Base-by-base conservation (phyloP, 2,329 filamentous ascomycete genomes). In the Fusarium sp. region DNA sequence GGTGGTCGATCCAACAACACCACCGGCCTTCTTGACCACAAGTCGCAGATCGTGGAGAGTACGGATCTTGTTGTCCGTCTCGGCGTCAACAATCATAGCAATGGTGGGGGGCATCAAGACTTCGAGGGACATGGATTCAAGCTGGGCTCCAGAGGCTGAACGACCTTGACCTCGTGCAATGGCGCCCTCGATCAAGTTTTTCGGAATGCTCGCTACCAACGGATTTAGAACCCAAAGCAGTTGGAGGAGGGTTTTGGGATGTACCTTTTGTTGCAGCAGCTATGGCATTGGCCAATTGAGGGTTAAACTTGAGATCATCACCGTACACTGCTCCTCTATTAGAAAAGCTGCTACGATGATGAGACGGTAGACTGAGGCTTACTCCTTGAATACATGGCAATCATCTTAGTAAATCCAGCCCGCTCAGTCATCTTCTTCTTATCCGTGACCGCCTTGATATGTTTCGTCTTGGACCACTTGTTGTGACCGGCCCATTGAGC, bases 401-500 rank as follows among this genome's bases (percentile, higher is more conserved):
- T 92, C 69, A 93, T 90, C 76, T 94, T 92, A 24, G 92, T 88
- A 77, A 97, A 89, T 52, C 87, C 83, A 56, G 88, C 90, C 33
- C 95, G 92, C 76, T 92, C 88, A 50, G 88, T 89, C 83, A 91
- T 94, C 84, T 95, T 98, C 77, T 92, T 92, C 68, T 88, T 89
- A 82, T 99, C 97, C 67, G 92, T 93, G 71, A 92, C 94, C 61
- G 93, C 95, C 84, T 99, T 99, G 83, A 97, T 95, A 83, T 98
- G 97, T 81, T 93, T 94, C 84, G 98, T 98, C 80, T 97, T 97
- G 67, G 95, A 95, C 97, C 97, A 99, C 82, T 95, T 93, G 83
- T 93, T 98, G 84, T 98, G 95, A 16, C 95, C 95, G 27, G 93
- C 92, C 70, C 84, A 83, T 16, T 84, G 79, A 9, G 78, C 67